Conservation (phyloP, 768 basidiomycete genomes). For the Mycena maculata region DNA sequence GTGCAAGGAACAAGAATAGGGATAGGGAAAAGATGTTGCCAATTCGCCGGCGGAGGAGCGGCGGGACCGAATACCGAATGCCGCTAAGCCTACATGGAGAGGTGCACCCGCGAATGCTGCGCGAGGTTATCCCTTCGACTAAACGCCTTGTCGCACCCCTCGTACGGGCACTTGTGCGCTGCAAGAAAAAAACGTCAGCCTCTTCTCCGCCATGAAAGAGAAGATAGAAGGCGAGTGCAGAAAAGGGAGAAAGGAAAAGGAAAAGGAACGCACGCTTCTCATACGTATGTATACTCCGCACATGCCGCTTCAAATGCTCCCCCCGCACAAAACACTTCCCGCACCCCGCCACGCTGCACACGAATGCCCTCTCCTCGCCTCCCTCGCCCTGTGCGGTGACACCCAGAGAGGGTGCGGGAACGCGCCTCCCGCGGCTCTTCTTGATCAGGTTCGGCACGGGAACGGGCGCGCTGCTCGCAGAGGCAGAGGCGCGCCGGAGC, state of each 20-base stretch:
- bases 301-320: constrained; percentile 70
- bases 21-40: too few relatives aligned
- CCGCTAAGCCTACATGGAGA: background rate
- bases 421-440: constrained; percentile 70
- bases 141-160: constrained; percentile 35
- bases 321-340: constrained; percentile 63
- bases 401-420: constrained; percentile 46
- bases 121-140: constrained; percentile 36
- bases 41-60: too few relatives aligned
- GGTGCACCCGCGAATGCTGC: constrained; percentile 33
- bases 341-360: constrained; percentile 61
- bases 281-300: constrained; percentile 64
- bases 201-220: background rate
- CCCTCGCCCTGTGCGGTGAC: too few relatives aligned
- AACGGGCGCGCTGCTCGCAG: constrained; percentile 47
- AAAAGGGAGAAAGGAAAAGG: background rate
- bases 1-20: too few relatives aligned
- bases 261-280: constrained; percentile 53
- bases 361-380: constrained; percentile 39
- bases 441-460: constrained; percentile 73
- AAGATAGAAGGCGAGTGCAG: too few relatives aligned
- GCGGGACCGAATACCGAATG: too few relatives aligned
- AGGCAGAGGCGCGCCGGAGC: too few relatives aligned
- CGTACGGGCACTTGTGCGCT: constrained; percentile 26
- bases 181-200: background rate